Percentiles rank a stretch among this genome's conserved stretches.
Evolutionary conservation across 2,329 filamentous ascomycete species (phyloP).

Genomic region (Phialemoniopsis sp.): DNA sequence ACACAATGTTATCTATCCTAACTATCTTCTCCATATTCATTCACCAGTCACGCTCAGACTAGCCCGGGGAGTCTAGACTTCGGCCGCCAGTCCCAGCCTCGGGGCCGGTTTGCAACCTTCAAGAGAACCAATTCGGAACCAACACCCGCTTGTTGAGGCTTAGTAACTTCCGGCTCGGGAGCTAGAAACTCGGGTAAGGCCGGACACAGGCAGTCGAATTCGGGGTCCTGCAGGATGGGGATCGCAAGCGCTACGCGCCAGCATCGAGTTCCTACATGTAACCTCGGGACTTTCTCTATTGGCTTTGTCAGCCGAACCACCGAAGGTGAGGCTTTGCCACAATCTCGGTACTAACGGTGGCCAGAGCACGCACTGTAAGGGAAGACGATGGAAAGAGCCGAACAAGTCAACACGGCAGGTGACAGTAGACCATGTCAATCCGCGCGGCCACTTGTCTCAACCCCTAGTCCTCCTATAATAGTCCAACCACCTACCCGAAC

Average conservation of each 20-base stretch:
- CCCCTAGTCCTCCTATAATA: no score
- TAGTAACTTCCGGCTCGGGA: slow-evolving; percentile 1
- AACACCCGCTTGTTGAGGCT: not conserved
- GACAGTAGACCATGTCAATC: no score
- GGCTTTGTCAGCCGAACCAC: not conserved
- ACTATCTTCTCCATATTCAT: no score
- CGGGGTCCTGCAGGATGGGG: not conserved
- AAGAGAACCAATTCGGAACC: not conserved
- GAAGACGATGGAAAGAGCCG: no score
- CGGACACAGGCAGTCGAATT: not conserved
- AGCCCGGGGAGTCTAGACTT: no score
- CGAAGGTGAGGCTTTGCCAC: not conserved
- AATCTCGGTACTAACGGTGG: not conserved
- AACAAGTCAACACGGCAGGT: not conserved
- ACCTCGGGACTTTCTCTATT: slow-evolving; percentile 1
- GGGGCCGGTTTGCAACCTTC: not conserved
- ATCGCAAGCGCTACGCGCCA: not conserved
- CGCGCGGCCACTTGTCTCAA: no score
- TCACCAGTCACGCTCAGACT: no score
- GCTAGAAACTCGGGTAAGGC: not conserved
- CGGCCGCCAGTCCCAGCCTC: not conserved
- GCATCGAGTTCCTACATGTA: not conserved
- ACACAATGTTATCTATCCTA: no score
- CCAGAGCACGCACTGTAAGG: not conserved
- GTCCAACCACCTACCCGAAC: no score